Conservation (phyloP, 2,329 filamentous ascomycete species). For the Fusarium illudens region DNA sequence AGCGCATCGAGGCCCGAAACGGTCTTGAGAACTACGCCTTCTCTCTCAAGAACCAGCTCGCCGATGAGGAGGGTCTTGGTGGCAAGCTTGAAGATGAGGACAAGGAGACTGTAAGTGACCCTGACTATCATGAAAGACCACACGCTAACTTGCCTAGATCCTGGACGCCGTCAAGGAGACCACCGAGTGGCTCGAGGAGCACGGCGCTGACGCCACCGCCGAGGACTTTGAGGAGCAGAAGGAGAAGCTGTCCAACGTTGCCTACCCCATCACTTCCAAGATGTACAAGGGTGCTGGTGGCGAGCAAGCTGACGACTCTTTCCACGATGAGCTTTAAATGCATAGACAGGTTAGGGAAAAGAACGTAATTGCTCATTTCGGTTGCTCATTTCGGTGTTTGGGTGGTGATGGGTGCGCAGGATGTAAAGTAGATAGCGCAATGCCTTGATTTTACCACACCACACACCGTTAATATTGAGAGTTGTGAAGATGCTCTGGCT, state of each 20-base stretch:
- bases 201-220: slow-evolving; percentile 81
- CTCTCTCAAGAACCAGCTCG: slow-evolving; percentile 98
- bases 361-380: slow-evolving; percentile 42
- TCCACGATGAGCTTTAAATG: slow-evolving; percentile 82
- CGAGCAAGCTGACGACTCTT: slow-evolving; percentile 71
- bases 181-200: slow-evolving; percentile 96
- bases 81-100: slow-evolving; percentile 99
- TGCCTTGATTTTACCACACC: slow-evolving; percentile 29
- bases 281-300: slow-evolving; percentile 77
- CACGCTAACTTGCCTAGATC: slow-evolving; percentile 64
- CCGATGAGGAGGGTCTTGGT: slow-evolving; percentile 94
- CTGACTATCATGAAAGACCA: background rate
- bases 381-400: slow-evolving; percentile 43
- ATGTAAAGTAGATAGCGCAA: slow-evolving; percentile 48
- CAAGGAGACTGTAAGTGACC: slow-evolving; percentile 83
- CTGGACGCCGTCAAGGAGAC: slow-evolving; percentile 97
- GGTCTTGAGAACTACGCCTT: slow-evolving; percentile 99
- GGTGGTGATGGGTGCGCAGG: slow-evolving; percentile 39
- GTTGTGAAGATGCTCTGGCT: too few species aligned
- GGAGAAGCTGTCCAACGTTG: slow-evolving; percentile 96
- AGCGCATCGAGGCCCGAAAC: slow-evolving; percentile 97
- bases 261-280: slow-evolving; percentile 99
- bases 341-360: slow-evolving; percentile 46
- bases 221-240: slow-evolving; percentile 99
- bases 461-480: too few species aligned